Conservation (phyloP, 768 basidiomycete genomes). For the Lactarius vividus region DNA sequence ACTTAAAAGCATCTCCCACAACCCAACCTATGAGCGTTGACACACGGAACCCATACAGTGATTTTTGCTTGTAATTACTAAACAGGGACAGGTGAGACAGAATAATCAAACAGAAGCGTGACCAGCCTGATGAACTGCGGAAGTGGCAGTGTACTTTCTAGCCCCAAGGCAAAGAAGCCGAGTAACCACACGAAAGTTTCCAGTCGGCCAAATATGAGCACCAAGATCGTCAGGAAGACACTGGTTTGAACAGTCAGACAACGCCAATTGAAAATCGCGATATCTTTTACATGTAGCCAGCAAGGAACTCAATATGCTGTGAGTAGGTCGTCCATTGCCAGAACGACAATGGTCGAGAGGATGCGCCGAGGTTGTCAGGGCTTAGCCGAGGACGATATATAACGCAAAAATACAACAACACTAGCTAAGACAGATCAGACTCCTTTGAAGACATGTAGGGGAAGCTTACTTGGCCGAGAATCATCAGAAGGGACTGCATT, state of each 20-base stretch:
- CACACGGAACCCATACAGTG: conserved; percentile 80
- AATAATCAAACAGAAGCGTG: conserved; percentile 13
- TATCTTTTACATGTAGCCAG: conserved; percentile 62
- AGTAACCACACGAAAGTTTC: conserved; percentile 57
- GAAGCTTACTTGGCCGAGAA: conserved; percentile 65
- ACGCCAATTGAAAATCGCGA: background rate
- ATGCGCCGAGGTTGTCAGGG: conserved; percentile 56
- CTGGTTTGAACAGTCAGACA: conserved; percentile 31
- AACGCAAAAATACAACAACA: conserved; percentile 79
- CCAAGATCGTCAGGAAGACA: conserved; percentile 68
- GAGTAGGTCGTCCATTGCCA: conserved; percentile 84
- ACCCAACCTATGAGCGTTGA: conserved; percentile 82
- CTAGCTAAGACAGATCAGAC: conserved; percentile 48
- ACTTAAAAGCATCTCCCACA: conserved; percentile 87
- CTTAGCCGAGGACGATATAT: conserved; percentile 59
- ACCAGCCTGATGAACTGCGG: conserved; percentile 75
- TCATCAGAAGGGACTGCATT: conserved; percentile 84
- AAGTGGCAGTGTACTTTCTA: conserved; percentile 84
- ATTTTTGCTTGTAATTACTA: conserved; percentile 77
- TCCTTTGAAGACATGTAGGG: conserved; percentile 7
- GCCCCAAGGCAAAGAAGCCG: conserved; percentile 75
- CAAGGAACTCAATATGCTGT: conserved; percentile 81
- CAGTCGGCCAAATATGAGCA: conserved; percentile 69
- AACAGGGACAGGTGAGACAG: conserved; percentile 8
- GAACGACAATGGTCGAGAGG: conserved; percentile 67